Conservation (phyloP, 495 filamentous ascomycete genomes). For the Parachaetomium inaequale region DNA sequence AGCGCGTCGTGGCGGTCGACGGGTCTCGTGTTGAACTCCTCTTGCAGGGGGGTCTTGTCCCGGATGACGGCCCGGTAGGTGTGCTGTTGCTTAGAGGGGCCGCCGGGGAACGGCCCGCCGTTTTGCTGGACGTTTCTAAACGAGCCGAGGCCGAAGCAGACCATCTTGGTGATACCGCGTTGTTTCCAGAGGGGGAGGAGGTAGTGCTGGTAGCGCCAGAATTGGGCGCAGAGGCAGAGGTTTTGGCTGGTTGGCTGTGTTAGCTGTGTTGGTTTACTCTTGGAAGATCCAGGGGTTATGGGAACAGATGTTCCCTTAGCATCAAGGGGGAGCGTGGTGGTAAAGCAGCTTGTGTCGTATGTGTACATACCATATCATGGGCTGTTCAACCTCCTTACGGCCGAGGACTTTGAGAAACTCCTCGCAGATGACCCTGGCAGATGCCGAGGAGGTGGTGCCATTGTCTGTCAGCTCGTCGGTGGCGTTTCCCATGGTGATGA, state of each 20-base stretch:
- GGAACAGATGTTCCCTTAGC: neutral
- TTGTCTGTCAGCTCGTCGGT: neutral
- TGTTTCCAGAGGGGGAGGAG: constrained; percentile 9
- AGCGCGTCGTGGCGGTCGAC: constrained; percentile 2
- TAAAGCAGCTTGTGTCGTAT: too few species aligned
- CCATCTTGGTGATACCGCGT: constrained; percentile 18
- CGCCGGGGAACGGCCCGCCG: neutral
- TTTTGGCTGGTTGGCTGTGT: neutral
- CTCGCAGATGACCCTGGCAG: constrained; percentile 8
- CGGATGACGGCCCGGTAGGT: neutral
- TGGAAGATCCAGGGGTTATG: neutral
- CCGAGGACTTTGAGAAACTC: constrained; percentile 18
- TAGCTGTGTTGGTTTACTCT: neutral
- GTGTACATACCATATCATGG: constrained; percentile 6
- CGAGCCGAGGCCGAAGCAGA: constrained; percentile 17
- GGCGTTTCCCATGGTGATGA: neutral
- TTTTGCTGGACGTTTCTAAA: constrained; percentile 7
- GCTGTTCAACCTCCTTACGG: constrained; percentile 13
- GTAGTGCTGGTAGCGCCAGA: constrained; percentile 12
- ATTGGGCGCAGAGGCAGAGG: constrained; percentile 11
- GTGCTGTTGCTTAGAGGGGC: neutral
- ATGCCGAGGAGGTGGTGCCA: neutral
- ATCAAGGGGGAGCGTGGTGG: too few species aligned
- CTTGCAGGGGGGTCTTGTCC: neutral
- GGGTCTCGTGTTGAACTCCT: neutral